Conservation (phyloP, 768 basidiomycete species). For the Suillus decipiens region DNA sequence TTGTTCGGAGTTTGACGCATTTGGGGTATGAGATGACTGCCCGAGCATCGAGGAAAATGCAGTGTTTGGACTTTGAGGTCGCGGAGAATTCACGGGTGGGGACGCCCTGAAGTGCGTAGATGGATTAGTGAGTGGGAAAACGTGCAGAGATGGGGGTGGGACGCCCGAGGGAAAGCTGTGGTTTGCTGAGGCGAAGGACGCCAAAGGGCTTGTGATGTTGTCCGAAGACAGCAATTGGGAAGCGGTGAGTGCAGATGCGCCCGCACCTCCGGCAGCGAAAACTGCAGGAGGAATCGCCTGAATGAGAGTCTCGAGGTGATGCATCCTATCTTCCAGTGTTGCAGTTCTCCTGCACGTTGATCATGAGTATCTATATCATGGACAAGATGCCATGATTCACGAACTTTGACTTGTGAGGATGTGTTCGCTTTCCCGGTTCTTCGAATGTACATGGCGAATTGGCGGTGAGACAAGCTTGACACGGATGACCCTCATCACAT, state of each 20-base stretch:
- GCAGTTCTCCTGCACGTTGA: conserved; percentile 60
- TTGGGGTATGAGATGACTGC: conserved; percentile 31
- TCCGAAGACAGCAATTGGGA: conserved; percentile 36
- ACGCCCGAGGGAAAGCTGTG: conserved; percentile 55
- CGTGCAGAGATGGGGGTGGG: conserved; percentile 77
- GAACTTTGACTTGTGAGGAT: conserved; percentile 88
- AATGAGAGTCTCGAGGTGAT: conserved; percentile 82
- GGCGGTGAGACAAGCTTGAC: conserved; percentile 83
- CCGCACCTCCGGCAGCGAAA: conserved; percentile 60
- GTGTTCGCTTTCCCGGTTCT: conserved; percentile 82
- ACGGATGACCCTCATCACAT: conserved; percentile 88
- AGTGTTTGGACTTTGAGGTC: conserved; percentile 46
- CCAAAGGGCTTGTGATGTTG: conserved; percentile 33
- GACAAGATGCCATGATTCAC: conserved; percentile 33
- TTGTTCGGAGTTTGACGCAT: conserved; percentile 38
- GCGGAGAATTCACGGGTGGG: conserved; percentile 43
- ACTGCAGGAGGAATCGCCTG: conserved; percentile 83
- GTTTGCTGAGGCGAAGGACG: conserved; percentile 41
- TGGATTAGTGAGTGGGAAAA: conserved; percentile 79
- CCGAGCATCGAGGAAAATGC: conserved; percentile 44
- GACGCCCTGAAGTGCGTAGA: conserved; percentile 70
- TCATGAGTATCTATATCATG: conserved; percentile 11
- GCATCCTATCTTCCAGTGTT: conserved; percentile 87
- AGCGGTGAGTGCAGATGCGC: conserved; percentile 31
- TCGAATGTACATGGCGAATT: conserved; percentile 85